Base-by-base conservation (phyloP, 1,139 yeast species). In the Candida frijolesensis region DNA sequence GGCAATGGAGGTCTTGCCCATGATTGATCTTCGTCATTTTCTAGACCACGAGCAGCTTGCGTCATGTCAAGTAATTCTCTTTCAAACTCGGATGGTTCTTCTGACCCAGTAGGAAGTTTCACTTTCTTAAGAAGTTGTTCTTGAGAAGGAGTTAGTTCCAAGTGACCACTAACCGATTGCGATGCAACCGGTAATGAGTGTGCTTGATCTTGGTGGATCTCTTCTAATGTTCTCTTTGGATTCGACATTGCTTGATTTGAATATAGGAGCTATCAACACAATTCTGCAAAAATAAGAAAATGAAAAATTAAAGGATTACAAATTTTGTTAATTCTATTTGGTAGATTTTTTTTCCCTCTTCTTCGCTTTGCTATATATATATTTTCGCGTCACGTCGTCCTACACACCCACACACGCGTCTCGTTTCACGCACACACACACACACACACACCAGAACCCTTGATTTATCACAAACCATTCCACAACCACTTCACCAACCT, bases 1-100 rank as follows among this genome's bases (percentile, higher is more conserved):
- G 89, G 77, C 15, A 81, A 63, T 0, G 83, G 54, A 1, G 82
- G 89, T 43, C 94, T 79, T 15, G 80, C 69, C 91, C 92, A 86
- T 33, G 61, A 61, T 61, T 85, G 90, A 50, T 76, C 82, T 48
- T 71, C 79, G 48, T 70, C 74, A 19, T 57, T 59, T 12, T 63
- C 66, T 15, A 65, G 51, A 15, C 61, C 61, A 15, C 49, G 50
- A 10, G 56, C 63, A 68, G 77, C 65, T 58, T 71, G 72, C 25
- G 85, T 80, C 89, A 87, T 85, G 11, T 74, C 71, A 16, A 82
- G 65, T 53, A 87, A 71, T 58, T 87, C 89, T 56, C 79, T 71
- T 62, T 87, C 94, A 62, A 87, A 87, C 32, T 75, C 74, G 15
- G 90, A 81, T 2, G 85, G 83, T 56, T 79, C 84, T 45, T 56